A percentile compares a stretch with the other conserved stretches of the same genome.
Evolutionary conservation across 78 protist genomes (phyloP).

Genomic region (Dictyostelium discoideum): DNA sequence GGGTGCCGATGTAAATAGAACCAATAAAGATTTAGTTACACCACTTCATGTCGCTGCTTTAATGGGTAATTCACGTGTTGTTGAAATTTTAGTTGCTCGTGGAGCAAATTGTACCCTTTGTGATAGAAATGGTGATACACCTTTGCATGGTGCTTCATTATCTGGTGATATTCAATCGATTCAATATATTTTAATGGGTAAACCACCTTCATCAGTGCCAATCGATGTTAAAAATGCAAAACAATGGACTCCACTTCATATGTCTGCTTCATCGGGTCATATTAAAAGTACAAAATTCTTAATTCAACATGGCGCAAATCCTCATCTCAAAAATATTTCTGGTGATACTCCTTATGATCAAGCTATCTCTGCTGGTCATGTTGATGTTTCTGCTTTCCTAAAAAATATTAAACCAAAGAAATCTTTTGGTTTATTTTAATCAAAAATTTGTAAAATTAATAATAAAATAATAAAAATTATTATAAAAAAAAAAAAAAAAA

Average conservation of each 20-base stretch:
- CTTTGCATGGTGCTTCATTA: conserved; percentile 59
- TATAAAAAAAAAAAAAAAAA: background rate
- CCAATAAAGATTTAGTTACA: conserved; percentile 71
- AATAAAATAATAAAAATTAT: background rate
- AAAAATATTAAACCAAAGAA: conserved; percentile 72
- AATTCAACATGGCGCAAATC: conserved; percentile 71
- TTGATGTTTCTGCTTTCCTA: conserved; percentile 45
- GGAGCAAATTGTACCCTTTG: conserved; percentile 41
- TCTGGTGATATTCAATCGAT: conserved; percentile 51
- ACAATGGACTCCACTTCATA: conserved; percentile 80
- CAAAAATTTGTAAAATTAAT: background rate
- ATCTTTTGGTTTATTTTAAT: conserved; percentile 3
- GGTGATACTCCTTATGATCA: conserved; percentile 66
- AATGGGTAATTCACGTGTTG: conserved; percentile 61
- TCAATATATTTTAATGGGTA: background rate
- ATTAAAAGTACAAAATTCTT: conserved; percentile 35
- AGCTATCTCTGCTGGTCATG: conserved; percentile 52
- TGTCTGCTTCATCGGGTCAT: conserved; percentile 67
- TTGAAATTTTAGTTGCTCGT: conserved; percentile 40
- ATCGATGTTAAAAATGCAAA: conserved; percentile 61
- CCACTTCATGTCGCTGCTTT: conserved; percentile 75
- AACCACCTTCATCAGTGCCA: background rate
- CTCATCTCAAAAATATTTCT: conserved; percentile 59
- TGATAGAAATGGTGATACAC: conserved; percentile 74
- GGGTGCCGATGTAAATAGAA: conserved; percentile 77